Conservation (phyloP, 192 early-diverging fungal genomes). For the Chytriomyces confervae region DNA sequence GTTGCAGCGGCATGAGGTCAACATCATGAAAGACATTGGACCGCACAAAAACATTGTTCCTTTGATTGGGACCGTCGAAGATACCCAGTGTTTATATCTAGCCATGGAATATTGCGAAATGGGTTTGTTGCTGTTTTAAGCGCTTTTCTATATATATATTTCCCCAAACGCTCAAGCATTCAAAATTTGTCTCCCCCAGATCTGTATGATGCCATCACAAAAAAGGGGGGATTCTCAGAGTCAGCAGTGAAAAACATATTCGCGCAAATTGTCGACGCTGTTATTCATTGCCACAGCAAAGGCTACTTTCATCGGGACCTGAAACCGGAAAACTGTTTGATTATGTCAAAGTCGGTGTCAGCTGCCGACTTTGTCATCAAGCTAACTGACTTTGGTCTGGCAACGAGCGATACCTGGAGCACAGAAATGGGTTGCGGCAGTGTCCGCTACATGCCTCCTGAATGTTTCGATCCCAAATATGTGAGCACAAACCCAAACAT, state of each 20-base stretch:
- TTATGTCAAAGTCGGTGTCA: neutral
- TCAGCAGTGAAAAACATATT: slow-evolving; percentile 57
- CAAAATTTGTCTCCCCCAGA: slow-evolving; percentile 29
- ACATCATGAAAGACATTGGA: slow-evolving; percentile 33
- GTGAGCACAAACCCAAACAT: slow-evolving; percentile 16
- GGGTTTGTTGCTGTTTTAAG: slow-evolving; percentile 11
- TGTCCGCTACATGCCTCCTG: slow-evolving; percentile 90
- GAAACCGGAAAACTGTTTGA: slow-evolving; percentile 85
- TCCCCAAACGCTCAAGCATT: too few species aligned
- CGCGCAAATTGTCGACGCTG: slow-evolving; percentile 77
- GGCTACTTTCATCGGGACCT: slow-evolving; percentile 92
- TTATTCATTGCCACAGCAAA: slow-evolving; percentile 72
- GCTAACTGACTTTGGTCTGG: slow-evolving; percentile 95
- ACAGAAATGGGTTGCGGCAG: slow-evolving; percentile 88
- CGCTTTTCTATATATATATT: neutral
- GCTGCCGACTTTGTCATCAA: slow-evolving; percentile 57
- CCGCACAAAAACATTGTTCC: slow-evolving; percentile 47
- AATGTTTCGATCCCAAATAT: slow-evolving; percentile 49
- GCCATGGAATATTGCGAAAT: slow-evolving; percentile 42
- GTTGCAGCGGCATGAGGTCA: slow-evolving; percentile 48
- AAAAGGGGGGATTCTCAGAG: slow-evolving; percentile 32
- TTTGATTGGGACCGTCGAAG: slow-evolving; percentile 47
- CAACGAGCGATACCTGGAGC: slow-evolving; percentile 75
- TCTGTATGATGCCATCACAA: slow-evolving; percentile 55
- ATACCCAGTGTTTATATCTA: slow-evolving; percentile 38